Evolutionary conservation across 2,329 filamentous ascomycete species (phyloP).

Genomic region (Podosphaera xanthii): DNA sequence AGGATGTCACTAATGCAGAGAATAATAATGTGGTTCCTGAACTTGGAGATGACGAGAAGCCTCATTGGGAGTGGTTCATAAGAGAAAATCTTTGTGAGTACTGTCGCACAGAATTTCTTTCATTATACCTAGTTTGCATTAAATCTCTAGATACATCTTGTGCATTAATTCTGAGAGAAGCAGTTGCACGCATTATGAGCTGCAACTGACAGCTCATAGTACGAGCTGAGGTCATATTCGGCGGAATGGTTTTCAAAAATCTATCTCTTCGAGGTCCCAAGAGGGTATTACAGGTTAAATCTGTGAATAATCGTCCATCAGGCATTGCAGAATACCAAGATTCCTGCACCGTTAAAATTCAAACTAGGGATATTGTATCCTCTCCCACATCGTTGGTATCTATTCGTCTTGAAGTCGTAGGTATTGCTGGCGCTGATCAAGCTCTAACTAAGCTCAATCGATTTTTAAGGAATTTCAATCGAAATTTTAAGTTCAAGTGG

Average conservation of each 20-base stretch:
- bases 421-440: conserved; percentile 43
- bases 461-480: conserved; percentile 34
- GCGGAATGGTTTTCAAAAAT: conserved; percentile 48
- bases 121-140: neutral
- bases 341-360: conserved; percentile 11
- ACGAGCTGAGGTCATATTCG: conserved; percentile 43
- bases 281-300: conserved; percentile 35
- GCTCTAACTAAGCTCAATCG: conserved; percentile 44
- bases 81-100: conserved; percentile 20
- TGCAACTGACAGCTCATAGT: conserved; percentile 17
- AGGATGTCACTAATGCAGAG: conserved; percentile 28
- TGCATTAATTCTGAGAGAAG: neutral
- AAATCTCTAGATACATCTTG: conserved; percentile 6
- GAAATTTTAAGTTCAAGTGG: conserved; percentile 12
- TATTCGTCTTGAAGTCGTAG: conserved; percentile 19
- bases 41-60: conserved; percentile 17
- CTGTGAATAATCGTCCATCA: conserved; percentile 27
- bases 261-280: conserved; percentile 30
- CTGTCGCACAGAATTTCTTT: neutral
- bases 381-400: neutral
- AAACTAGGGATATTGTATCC: neutral
- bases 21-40: conserved; percentile 9
- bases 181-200: neutral
- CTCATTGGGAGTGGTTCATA: conserved; percentile 26
- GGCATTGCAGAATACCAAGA: conserved; percentile 16